Base-by-base conservation (phyloP, 768 basidiomycete species). In the Mycena polygramma region DNA sequence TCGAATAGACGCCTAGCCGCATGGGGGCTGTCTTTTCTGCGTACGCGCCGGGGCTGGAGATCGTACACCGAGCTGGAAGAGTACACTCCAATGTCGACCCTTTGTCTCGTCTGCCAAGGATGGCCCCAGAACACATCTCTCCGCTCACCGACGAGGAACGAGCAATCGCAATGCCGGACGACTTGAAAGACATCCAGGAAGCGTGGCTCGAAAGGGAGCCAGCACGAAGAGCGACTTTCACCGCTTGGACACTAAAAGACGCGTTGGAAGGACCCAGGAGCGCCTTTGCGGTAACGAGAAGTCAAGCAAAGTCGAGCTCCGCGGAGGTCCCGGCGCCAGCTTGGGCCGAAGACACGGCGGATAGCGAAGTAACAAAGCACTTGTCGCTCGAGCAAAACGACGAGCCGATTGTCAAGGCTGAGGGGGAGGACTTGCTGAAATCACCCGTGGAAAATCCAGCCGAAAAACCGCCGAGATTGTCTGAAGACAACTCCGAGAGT, bases 21-120 rank as follows among this genome's bases (percentile, higher is more conserved):
- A 1, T 80, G 75, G 79, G 76, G 68, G 52, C 73, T 2, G 68
- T 79, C 20, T 79, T 77, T 45, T 63, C 73, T 1, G 70, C 65
- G 0, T 71, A 39, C 14, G 54, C 54, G 6, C 65, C 70, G 0
- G 52, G 52, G 8, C 20, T 66, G 22, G 39, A 63, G 20, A 67
- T 61, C 1, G 57, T 68, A 19, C 58, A 66, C 20, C 49, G 66
- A 19, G 57, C 65, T 0, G 58, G 70, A 22, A 15, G 66, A 1
- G 41, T 68, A 2, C 65, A 59, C 43, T 62, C 30, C 11, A 65
- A 67, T 24, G 70, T 66, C 10, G 63, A 66, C 26, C 65, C 57
- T 30, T 13, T 59, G 10, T 68, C 64, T 22, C 11, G 54, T 2
- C 54, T 57, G 2, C 54, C 54, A 10, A 37, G 54, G 20, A 11